Conservation (phyloP, 1,284 basidiomycete genomes). For the Flammula alnicola region DNA sequence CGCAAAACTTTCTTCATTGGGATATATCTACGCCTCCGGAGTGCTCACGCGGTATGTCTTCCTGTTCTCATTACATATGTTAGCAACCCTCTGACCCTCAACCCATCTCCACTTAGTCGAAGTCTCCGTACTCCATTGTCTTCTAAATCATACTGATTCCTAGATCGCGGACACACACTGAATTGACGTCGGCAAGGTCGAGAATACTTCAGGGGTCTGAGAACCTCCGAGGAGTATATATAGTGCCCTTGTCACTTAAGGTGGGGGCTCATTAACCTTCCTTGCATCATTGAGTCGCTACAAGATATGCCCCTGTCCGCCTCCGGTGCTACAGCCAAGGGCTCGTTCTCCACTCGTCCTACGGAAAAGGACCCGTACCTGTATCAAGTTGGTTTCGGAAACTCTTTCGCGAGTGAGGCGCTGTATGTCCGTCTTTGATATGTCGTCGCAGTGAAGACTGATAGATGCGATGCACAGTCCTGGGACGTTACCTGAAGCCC, state of each 20-base stretch:
- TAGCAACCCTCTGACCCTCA: too few species aligned
- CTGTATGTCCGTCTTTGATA: slow-evolving; percentile 40
- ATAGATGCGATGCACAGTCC: slow-evolving; percentile 42
- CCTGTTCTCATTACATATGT: background rate
- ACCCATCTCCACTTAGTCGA: too few species aligned
- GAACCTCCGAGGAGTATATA: too few species aligned
- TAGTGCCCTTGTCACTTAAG: too few species aligned
- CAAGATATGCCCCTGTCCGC: slow-evolving; percentile 31
- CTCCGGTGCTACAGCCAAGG: slow-evolving; percentile 44
- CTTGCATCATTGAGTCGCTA: too few species aligned
- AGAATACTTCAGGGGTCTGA: too few species aligned
- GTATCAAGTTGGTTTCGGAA: slow-evolving; percentile 62
- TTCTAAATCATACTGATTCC: too few species aligned
- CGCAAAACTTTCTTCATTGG: slow-evolving; percentile 11
- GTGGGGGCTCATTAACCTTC: too few species aligned
- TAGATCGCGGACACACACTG: too few species aligned
- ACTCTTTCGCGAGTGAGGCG: slow-evolving; percentile 56
- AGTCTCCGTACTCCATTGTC: too few species aligned
- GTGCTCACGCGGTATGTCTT: slow-evolving; percentile 10
- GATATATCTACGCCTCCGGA: background rate
- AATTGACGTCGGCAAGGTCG: too few species aligned
- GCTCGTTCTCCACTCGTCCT: slow-evolving; percentile 43
- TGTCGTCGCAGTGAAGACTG: background rate
- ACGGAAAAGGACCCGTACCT: slow-evolving; percentile 56
- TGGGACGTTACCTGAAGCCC: slow-evolving; percentile 53